A percentile compares a stretch with the other conserved stretches of the same genome.
Evolutionary conservation across 345 rosid genomes (phyloP).

Genomic region (Murraya koenigii): DNA sequence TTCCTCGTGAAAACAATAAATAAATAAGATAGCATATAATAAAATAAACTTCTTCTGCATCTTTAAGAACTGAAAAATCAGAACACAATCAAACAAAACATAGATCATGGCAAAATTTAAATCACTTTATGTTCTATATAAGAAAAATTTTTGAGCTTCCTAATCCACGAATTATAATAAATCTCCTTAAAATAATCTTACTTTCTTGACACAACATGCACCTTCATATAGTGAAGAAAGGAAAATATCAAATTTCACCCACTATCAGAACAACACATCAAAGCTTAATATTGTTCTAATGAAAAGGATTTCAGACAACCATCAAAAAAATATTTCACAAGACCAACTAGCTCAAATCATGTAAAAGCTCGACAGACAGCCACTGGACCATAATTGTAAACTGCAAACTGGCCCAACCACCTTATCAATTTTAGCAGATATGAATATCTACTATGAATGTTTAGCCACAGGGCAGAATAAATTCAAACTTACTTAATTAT

Average conservation of each 20-base stretch:
- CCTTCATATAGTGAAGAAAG: background rate
- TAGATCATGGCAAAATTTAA: background rate
- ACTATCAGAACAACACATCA: background rate
- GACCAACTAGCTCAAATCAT: background rate
- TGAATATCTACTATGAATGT: background rate
- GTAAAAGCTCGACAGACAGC: background rate
- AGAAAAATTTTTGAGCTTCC: background rate
- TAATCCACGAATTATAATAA: background rate
- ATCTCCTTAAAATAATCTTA: background rate
- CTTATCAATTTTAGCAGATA: background rate
- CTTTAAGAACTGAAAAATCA: background rate
- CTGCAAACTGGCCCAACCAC: background rate
- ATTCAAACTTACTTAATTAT: too few species aligned
- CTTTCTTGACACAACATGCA: background rate
- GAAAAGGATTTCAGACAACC: background rate
- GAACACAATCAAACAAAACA: background rate
- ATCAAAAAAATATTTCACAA: background rate
- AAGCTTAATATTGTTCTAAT: background rate
- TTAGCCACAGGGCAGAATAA: background rate
- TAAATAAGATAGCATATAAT: too few species aligned
- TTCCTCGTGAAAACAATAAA: background rate
- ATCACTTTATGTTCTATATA: background rate
- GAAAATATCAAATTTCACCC: background rate
- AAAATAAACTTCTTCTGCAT: background rate
- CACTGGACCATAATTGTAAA: background rate